Conservation (phyloP, 129 eudicot species). For the Deinandra increscens region DNA sequence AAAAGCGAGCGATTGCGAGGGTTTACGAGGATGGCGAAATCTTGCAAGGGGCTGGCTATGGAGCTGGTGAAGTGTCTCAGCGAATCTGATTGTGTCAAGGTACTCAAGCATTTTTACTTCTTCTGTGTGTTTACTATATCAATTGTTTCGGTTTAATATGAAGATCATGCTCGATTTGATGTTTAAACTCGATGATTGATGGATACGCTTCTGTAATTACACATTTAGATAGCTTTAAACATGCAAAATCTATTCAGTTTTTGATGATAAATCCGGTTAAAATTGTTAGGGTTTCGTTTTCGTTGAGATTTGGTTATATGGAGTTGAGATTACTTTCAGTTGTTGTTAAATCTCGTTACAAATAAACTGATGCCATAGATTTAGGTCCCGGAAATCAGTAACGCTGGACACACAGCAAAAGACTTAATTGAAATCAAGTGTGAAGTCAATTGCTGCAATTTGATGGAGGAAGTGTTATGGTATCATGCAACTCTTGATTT, state of each 20-base stretch:
- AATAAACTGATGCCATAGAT: neutral
- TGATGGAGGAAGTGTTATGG: neutral
- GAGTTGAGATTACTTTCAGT: neutral
- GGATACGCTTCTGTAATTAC: neutral
- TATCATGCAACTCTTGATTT: neutral
- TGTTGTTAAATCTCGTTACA: neutral
- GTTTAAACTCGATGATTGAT: neutral
- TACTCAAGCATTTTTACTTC: slow-evolving; percentile 7
- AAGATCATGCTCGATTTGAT: slow-evolving; percentile 8
- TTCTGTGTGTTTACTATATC: neutral
- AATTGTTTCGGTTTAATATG: neutral
- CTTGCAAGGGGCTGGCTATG: slow-evolving; percentile 82
- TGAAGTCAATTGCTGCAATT: neutral
- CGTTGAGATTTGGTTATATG: neutral
- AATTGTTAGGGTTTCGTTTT: slow-evolving; percentile 13
- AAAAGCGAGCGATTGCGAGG: neutral
- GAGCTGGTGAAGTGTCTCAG: slow-evolving; percentile 85
- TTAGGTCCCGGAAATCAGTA: neutral
- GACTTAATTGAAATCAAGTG: neutral
- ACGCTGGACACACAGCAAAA: neutral
- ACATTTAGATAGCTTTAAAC: neutral
- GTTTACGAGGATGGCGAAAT: slow-evolving; percentile 59
- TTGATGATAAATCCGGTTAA: neutral
- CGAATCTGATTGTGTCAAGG: slow-evolving; percentile 84
- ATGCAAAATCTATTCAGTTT: neutral